Evolutionary conservation across 2,329 filamentous ascomycete species (phyloP).

Genomic region (Nothophoma quercina): DNA sequence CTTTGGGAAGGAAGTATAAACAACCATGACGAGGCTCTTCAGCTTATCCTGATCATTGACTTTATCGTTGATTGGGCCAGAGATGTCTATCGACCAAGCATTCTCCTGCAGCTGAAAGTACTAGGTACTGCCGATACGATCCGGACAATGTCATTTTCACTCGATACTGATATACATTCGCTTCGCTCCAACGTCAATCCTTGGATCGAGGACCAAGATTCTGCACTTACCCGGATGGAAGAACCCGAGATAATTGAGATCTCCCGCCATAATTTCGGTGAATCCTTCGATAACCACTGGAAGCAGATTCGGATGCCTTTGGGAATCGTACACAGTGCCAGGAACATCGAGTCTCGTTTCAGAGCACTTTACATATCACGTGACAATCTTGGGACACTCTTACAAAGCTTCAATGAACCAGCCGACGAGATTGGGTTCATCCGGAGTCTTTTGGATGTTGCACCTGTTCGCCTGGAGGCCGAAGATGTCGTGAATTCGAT

Average conservation of each 20-base stretch:
- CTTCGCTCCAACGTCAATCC: not conserved
- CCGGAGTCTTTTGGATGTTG: not conserved
- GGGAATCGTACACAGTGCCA: not conserved
- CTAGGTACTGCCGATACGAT: not conserved
- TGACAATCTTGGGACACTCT: not conserved
- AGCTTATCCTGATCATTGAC: conserved; percentile 31
- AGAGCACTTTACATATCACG: not conserved
- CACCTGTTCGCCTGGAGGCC: not conserved
- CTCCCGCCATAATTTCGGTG: not conserved
- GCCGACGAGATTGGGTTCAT: not conserved
- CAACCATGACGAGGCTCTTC: conserved; percentile 22
- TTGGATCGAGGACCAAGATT: not conserved
- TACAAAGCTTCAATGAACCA: not conserved
- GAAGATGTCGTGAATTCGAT: not conserved
- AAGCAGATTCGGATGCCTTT: not conserved
- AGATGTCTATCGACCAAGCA: conserved; percentile 25
- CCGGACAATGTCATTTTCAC: not conserved
- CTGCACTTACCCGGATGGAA: not conserved
- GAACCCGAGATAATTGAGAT: not conserved
- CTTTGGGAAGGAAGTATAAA: conserved; percentile 30
- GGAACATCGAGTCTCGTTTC: not conserved
- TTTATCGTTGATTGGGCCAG: conserved; percentile 34
- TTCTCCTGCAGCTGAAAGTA: conserved; percentile 24
- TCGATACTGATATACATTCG: not conserved
- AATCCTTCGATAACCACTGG: not conserved